These are phyloP conservation scores for Fagopyrum homotropicum DNA, from an alignment of 148 eudicot genomes.

Conservation along the genomic window DNA sequence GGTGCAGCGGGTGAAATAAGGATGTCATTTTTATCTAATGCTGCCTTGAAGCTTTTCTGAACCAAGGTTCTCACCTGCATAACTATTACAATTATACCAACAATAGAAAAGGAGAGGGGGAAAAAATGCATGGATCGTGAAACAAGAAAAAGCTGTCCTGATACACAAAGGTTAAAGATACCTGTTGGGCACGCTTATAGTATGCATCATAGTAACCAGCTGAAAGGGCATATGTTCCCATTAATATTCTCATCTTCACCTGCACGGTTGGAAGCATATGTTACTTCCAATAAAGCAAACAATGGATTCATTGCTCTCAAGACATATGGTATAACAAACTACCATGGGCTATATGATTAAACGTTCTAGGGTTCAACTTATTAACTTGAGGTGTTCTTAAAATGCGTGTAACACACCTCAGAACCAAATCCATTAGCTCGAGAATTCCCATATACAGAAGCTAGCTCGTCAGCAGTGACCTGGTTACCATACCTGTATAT, in stretches of 20 bases:
- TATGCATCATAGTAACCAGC: constrained; percentile 99
- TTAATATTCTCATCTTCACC: constrained; percentile 94
- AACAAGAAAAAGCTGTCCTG: background rate
- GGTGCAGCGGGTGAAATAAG: constrained; percentile 98
- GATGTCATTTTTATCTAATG: constrained; percentile 71
- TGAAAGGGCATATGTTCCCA: constrained; percentile 99
- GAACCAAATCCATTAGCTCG: constrained; percentile 90
- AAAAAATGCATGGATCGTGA: background rate
- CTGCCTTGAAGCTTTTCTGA: constrained; percentile 74
- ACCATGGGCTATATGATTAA: background rate
- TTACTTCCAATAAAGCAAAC: background rate
- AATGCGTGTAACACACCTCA: constrained; percentile 49
- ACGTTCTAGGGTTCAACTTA: background rate
- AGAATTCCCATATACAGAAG: constrained; percentile 64
- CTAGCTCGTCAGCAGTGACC: constrained; percentile 69
- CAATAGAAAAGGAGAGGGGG: background rate
- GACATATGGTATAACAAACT: background rate
- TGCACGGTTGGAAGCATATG: constrained; percentile 21
- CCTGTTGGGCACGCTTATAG: constrained; percentile 99
- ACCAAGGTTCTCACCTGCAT: constrained; percentile 88
- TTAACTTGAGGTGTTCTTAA: background rate
- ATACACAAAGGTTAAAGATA: constrained; percentile 9
- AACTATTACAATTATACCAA: constrained; percentile 14
- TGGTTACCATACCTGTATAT: constrained; percentile 77
- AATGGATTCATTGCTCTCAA: background rate